Evolutionary conservation across 1,284 basidiomycete species (phyloP).

Genomic region (Chondrostereum purpureum): DNA sequence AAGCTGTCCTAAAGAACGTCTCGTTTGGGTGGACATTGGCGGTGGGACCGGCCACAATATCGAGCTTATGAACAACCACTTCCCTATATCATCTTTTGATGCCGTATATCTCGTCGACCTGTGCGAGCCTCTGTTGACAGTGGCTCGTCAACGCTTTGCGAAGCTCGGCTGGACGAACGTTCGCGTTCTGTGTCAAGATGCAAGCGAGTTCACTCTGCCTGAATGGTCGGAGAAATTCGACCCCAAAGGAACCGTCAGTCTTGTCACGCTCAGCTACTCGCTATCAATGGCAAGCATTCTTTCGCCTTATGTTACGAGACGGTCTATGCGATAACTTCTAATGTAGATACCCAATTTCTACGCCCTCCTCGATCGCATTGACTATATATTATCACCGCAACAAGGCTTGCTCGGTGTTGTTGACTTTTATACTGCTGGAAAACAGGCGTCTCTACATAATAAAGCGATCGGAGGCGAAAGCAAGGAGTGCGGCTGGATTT

Average conservation of each 20-base stretch:
- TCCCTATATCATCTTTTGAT: conserved; percentile 60
- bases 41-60: conserved; percentile 86
- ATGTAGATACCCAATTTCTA: conserved; percentile 66
- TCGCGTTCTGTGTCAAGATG: conserved; percentile 72
- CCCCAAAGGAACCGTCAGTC: conserved; percentile 49
- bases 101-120: conserved; percentile 74
- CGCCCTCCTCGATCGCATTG: conserved; percentile 63
- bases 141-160: conserved; percentile 65
- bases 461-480: conserved; percentile 67
- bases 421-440: conserved; percentile 77
- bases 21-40: conserved; percentile 81
- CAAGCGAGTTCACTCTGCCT: conserved; percentile 63
- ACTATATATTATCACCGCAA: conserved; percentile 61
- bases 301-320: neutral
- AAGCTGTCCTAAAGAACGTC: conserved; percentile 35
- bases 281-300: conserved; percentile 56
- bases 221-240: conserved; percentile 46
- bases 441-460: conserved; percentile 46
- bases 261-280: conserved; percentile 69
- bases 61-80: conserved; percentile 73
- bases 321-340: neutral
- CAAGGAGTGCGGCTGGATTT: conserved; percentile 69
- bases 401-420: conserved; percentile 67
- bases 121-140: conserved; percentile 68
- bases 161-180: conserved; percentile 73